Evolutionary conservation across 2,329 filamentous ascomycete genomes (phyloP), one percentile per base, ranked within the genome.

Genomic region (Fusarium anthophilum): DNA sequence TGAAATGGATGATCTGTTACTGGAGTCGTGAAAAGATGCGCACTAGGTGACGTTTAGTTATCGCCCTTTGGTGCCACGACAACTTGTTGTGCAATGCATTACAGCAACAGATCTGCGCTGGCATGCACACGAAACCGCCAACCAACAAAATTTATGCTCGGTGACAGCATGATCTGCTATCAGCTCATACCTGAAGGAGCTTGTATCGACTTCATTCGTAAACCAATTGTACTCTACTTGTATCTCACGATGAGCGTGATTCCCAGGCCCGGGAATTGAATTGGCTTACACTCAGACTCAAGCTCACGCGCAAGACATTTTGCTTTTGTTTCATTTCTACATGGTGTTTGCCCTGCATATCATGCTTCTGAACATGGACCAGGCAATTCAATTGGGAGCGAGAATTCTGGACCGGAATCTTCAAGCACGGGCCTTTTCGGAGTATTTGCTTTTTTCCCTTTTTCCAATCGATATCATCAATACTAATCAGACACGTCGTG

Each of bases 41-140:
- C 62, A 48, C 30, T 48, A 50, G 11, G 68, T 74, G 72, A 74
- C 72, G 72, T 74, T 47, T 44, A 45, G 58, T 35, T 69, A 62
- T 74, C 56, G 43, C 26, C 43, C 63, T 74, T 63, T 74, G 72
- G 72, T 61, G 55, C 45, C 61, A 74, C 72, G 69, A 64, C 71
- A 69, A 10, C 47, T 56, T 54, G 54, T 54, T 72, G 53, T 67
- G 44, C 66, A 41, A 47, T 69, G 60, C 65, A 55, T 55, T 61
- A 53, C 47, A 66, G 53, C 44, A 53, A 51, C 26, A 70, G 67
- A 70, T 70, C 67, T 54, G 67, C 67, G 66, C 37, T 59, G 66
- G 66, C 53, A 53, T 66, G 35, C 68, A 73, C 72, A 74, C 63
- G 72, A 74, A 74, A 74, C 71, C 41, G 43, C 53, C 56, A 45